Base-by-base conservation (phyloP, 495 filamentous ascomycete genomes). In the Penicillium roqueforti region DNA sequence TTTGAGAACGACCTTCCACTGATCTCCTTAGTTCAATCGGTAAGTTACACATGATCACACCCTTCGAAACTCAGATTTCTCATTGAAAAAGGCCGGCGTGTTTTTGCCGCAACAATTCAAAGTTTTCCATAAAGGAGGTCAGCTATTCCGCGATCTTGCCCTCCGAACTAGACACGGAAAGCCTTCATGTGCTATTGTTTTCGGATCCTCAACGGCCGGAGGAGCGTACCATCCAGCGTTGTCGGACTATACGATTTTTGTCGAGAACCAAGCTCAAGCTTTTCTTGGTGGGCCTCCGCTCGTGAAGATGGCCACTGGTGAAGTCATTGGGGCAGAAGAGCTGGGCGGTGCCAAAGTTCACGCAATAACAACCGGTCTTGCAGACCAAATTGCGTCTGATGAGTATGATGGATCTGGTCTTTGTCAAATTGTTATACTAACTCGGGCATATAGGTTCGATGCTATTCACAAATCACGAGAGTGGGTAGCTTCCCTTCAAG, bases 221-320 rank as follows among this genome's bases (percentile, higher is more conserved):
- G 68, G 68, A 10, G 68, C 68, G n/a, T 70, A 70, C 48, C 68
- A 70, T 32, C 68, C 68, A 4, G 68, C 68, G 2, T 44, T 70
- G 6, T 70, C 68, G 7, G 68, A 68, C 38, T 68, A 70, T 37
- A 68, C 68, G 1, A 68, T 70, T 18, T 70, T 70, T 23, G 68
- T 70, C 6, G 58, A 70, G 23, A 63, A 63, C 26, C 68, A 70
- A 42, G 68, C 60, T 0, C 68, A 70, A 44, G 68, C 64, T 2
- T 70, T 65, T 28, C 61, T 70, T 3, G 68, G 65, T 14, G 68
- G 68, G 1, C 68, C 68, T 0, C 68, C 68, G 0, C 50, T 70
- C 16, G 68, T 70, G 13, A 70, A 68, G 38, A 70, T 70, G 68
- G 68, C 68, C 0, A 70, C 66, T 1, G 68, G 68, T 1, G 68